These are phyloP conservation scores for Corchorus olitorius DNA, from an alignment of 345 rosid species.

Conservation along the genomic window DNA sequence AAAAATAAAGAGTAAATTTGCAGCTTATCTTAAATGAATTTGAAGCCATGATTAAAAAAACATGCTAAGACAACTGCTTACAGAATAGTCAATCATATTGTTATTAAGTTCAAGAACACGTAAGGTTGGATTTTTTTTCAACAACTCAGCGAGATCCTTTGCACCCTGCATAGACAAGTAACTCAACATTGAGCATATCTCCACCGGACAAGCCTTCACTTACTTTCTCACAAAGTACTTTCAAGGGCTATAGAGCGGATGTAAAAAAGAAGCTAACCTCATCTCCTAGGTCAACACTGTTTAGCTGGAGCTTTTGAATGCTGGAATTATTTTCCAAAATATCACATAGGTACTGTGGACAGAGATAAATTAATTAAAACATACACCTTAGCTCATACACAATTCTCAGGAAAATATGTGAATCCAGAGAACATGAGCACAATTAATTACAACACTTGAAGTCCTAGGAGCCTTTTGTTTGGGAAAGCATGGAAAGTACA, in stretches of 20 bases:
- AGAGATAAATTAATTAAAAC: conserved; percentile 15
- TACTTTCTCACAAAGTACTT: not conserved
- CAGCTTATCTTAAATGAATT: conserved; percentile 21
- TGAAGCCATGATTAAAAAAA: conserved; percentile 14
- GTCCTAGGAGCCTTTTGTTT: not conserved
- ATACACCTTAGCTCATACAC: not conserved
- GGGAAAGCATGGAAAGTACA: conserved; percentile 8
- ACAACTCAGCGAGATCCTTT: conserved; percentile 79
- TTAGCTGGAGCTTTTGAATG: conserved; percentile 81
- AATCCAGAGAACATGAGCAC: conserved; percentile 1
- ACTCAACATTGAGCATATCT: conserved; percentile 18
- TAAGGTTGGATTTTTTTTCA: conserved; percentile 78
- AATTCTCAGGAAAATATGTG: conserved; percentile 19
- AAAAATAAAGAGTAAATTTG: conserved; percentile 20
- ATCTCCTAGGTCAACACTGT: conserved; percentile 81
- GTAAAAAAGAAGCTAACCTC: conserved; percentile 59
- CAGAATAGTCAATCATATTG: conserved; percentile 97
- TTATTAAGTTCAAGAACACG: conserved; percentile 87
- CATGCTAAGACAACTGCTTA: conserved; percentile 39
- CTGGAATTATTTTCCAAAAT: conserved; percentile 68
- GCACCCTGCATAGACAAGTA: conserved; percentile 70
- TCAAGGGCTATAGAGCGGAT: conserved; percentile 3
- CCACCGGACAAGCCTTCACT: conserved; percentile 13
- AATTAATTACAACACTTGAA: not conserved
- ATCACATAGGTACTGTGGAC: conserved; percentile 64